These are phyloP conservation scores for Orbilia javanica DNA, from an alignment of 2,329 filamentous ascomycete genomes.

Conservation along the genomic window DNA sequence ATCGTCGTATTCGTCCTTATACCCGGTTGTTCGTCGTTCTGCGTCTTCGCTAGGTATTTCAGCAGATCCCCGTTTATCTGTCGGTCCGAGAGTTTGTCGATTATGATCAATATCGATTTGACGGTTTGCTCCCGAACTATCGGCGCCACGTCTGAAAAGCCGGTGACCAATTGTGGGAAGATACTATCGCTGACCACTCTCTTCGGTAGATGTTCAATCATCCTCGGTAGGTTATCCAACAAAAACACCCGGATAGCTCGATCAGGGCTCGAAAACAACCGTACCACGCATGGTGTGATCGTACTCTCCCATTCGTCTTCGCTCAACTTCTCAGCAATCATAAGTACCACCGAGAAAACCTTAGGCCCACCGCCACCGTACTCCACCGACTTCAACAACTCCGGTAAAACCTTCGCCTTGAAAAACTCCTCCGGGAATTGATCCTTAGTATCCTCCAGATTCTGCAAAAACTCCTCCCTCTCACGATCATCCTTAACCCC, in stretches of 20 bases:
- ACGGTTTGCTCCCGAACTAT: constrained; percentile 95
- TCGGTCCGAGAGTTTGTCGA: constrained; percentile 86
- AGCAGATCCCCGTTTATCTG: constrained; percentile 93
- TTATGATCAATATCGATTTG: constrained; percentile 89
- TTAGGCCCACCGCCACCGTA: constrained; percentile 96
- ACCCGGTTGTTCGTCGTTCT: constrained; percentile 96
- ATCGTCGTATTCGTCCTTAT: constrained; percentile 99
- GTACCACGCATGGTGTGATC: constrained; percentile 86
- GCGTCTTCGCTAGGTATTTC: constrained; percentile 90
- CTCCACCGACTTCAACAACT: constrained; percentile 97
- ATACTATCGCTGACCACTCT: constrained; percentile 96
- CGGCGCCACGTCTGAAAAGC: constrained; percentile 91
- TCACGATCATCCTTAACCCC: constrained; percentile 88
- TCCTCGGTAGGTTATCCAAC: constrained; percentile 85
- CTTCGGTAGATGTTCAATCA: constrained; percentile 90
- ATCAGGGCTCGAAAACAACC: constrained; percentile 90
- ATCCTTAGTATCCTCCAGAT: constrained; percentile 86
- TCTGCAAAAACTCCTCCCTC: constrained; percentile 84
- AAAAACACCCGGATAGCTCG: constrained; percentile 91
- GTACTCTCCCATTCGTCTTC: constrained; percentile 89
- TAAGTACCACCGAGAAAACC: constrained; percentile 87
- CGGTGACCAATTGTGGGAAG: constrained; percentile 95
- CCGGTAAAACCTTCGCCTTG: constrained; percentile 94
- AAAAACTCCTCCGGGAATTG: constrained; percentile 99
- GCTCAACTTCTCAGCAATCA: constrained; percentile 86